These are phyloP conservation scores for Musa balbisiana DNA, from an alignment of 202 grass and related monocot species.

Conservation along the genomic window DNA sequence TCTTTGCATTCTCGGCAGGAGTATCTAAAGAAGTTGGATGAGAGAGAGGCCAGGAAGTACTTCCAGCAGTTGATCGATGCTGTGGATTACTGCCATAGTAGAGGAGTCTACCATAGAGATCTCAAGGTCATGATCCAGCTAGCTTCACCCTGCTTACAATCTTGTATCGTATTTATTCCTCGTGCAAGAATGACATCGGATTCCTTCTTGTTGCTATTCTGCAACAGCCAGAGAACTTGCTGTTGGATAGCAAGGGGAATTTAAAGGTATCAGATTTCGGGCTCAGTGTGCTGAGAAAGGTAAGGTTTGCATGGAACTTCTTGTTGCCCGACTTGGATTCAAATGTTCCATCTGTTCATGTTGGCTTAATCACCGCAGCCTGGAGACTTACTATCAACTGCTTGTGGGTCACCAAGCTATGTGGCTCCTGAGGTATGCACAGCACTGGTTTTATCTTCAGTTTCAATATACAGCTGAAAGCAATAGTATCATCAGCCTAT, in stretches of 20 bases:
- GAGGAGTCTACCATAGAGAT: slow-evolving; percentile 62
- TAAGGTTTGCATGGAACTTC: not conserved
- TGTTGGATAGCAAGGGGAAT: slow-evolving; percentile 53
- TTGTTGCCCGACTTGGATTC: not conserved
- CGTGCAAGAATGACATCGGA: not conserved
- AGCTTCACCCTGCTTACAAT: not conserved
- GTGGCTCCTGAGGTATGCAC: slow-evolving; percentile 62
- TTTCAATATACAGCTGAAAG: too few species aligned
- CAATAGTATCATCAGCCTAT: too few species aligned
- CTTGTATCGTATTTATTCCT: not conserved
- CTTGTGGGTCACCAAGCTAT: slow-evolving; percentile 67
- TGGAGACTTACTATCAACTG: slow-evolving; percentile 50
- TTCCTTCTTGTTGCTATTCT: slow-evolving; percentile 18
- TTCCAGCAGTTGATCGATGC: slow-evolving; percentile 77
- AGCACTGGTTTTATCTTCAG: too few species aligned
- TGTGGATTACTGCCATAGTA: slow-evolving; percentile 62
- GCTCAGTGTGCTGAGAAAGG: slow-evolving; percentile 49
- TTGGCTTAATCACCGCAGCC: slow-evolving; percentile 36
- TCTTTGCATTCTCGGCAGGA: slow-evolving; percentile 19
- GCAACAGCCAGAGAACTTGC: slow-evolving; percentile 59
- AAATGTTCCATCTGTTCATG: not conserved
- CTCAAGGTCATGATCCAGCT: slow-evolving; percentile 37
- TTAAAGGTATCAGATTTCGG: slow-evolving; percentile 78
- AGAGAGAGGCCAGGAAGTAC: slow-evolving; percentile 55
- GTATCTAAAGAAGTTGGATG: slow-evolving; percentile 47